Base-by-base conservation (phyloP, 192 early-diverging fungal species). In the Gaertneriomyces semiglobifer region DNA sequence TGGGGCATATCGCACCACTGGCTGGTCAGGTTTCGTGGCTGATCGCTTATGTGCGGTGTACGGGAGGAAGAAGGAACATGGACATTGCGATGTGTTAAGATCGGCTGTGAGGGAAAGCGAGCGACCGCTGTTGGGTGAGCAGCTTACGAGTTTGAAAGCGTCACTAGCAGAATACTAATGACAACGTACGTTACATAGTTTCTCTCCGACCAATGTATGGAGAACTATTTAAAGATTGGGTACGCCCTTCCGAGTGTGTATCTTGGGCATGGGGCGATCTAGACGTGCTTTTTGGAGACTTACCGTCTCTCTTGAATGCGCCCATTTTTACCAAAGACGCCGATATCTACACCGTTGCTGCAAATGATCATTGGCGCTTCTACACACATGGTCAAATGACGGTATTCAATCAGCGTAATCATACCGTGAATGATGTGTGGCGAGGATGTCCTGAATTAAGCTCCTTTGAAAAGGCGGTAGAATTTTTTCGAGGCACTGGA, bases 201-300 rank as follows among this genome's bases (percentile, higher is more conserved):
- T 51, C 50, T 41, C 39, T 60, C 7, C 66, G 66, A 3, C 14
- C 58, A 7, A 47, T 60, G 6, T 60, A 51, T 39, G 66, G 66
- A 47, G 39, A 60, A 20, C 18, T 68, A 10, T 68, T 68, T 52
- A 25, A 18, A 11, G 44, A 43, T 7, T 68, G 66, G 66, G 39
- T 60, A 11, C 39, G 52, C n/a, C 20, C 66, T 39, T 50, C 46
- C 14, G 44, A 48, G 9, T 68, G 66, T 40, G 14, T 25, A 8
- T 46, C 66, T 25, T 68, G 66, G 66, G 66, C 66, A 11, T 68
- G 66, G 66, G 56, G n/a, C 40, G 66, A 68, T 25, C 58, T 68
- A n/a, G 66, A 68, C 58, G 52, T 48, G 4, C 10, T 60, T 6
- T 60, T 56, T 44, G 66, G 66, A 25, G 58, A 59, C 44, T 42